Conservation (phyloP, 192 early-diverging fungal genomes). For the Piromyces sp. region DNA sequence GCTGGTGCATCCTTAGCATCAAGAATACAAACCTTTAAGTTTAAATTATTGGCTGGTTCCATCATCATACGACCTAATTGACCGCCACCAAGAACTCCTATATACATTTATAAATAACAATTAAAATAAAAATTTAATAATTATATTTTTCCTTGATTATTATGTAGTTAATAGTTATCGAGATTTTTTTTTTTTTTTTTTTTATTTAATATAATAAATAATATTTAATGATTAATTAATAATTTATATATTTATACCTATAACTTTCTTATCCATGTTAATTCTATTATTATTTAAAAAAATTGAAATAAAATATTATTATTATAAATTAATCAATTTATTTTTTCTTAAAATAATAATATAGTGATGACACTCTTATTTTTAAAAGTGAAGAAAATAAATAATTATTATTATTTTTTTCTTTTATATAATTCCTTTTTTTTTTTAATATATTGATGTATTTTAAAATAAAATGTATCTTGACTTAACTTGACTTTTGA, state of each 20-base stretch:
- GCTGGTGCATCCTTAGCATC: conserved; percentile 67
- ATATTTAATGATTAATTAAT: no score
- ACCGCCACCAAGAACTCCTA: conserved; percentile 64
- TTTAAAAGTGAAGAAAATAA: background rate
- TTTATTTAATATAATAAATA: no score
- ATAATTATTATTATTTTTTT: background rate
- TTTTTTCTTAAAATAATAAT: background rate
- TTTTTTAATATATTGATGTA: no score
- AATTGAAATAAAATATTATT: background rate
- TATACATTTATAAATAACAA: background rate
- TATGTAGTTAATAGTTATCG: no score
- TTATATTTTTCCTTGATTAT: no score
- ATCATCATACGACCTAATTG: conserved; percentile 96
- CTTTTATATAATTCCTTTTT: no score
- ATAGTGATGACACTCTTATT: background rate
- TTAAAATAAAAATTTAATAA: background rate
- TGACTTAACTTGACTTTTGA: no score
- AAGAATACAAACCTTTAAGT: conserved; percentile 65
- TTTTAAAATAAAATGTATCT: no score
- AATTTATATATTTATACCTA: background rate
- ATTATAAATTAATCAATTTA: background rate
- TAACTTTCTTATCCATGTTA: background rate
- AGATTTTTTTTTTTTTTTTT: no score
- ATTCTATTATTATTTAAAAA: background rate
- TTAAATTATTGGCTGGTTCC: conserved; percentile 85